Evolutionary conservation across 345 rosid genomes (phyloP), one percentile per base, ranked within the genome.

Genomic region (Eucalyptus viminalis): DNA sequence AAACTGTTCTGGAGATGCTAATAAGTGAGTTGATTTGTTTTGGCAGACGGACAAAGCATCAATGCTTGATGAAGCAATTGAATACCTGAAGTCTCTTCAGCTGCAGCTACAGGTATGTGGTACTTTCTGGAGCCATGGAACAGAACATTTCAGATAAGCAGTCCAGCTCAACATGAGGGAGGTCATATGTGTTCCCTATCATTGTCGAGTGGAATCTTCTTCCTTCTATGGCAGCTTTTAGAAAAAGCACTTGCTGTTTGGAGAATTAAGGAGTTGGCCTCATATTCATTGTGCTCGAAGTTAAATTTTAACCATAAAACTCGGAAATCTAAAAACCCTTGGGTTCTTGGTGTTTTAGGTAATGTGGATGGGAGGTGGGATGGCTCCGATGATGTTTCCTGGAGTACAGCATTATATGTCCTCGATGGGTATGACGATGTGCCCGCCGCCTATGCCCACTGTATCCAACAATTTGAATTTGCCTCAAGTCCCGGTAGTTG

Each of bases 1-100:
- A 76, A 72, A 72, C 24, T 76, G 81, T 72, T 34, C 81, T 16
- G 21, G 31, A 34, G 81, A 50, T 67, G 49, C 89, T 22, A 13
- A 29, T 47, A 29, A 44, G 31, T 44, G 72, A 56, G 45, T 87
- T 88, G 16, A 40, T 80, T 53, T 17, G 44, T 88, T 88, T 89
- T 76, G 87, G 92, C 93, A 97, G 99, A 95, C 98, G 54, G 99
- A 97, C 89, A 97, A 97, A 92, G 99, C 99, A 90, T 97, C 99
- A 29, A 95, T 97, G 95, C 93, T 97, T 86, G 99, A 96, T 76
- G 99, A 97, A 91, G 99, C 99, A 54, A 97, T 97, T 62, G 96
- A 96, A 65, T 97, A 97, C 91, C 89, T 97, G 92, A 97, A 96
- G 91, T 97, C 99, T 49, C 99, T 97, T 90, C 99, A 97, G 91